Base-by-base conservation (phyloP, 208 protist genomes). In the Porcisia deanei region DNA sequence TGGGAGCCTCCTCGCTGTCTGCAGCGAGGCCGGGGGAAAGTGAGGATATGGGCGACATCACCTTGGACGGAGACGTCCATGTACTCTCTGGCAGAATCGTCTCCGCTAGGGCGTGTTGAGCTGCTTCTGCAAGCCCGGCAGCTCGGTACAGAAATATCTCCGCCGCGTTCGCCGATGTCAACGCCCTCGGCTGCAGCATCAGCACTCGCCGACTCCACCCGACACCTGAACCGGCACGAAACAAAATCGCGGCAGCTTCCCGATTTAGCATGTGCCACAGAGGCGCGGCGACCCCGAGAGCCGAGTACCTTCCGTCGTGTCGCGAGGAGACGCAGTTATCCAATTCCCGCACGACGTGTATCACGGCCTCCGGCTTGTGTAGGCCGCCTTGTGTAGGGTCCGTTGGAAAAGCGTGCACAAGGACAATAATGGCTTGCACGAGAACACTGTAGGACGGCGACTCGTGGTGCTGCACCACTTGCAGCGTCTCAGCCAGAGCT, bases 381-480 rank as follows among this genome's bases (percentile, higher is more conserved):
- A 37, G 7, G 59, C 30, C 71, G n/a, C 43, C 49, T 0, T 37
- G 4, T 1, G 1, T 63, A 9, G 16, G 20, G 61, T 66, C 49
- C 20, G 3, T 55, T 8, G 78, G 73, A 37, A 71, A 78, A n/a
- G 67, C 59, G 53, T 82, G 78, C 52, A 82, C 39, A 52, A 82
- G 59, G 18, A 78, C 45, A 12, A 53, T 47, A 1, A 75, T 14
- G 20, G 78, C 54, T 25, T 77, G 73, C 18, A 78, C 12, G 3
- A 82, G 68, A 0, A 82, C 47, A 12, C 65, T 34, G 60, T 74
- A 78, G 0, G 78, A 69, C 5, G 78, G 78, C 20, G 58, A 63
- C n/a, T 77, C 78, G 61, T 85, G 74, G 52, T 80, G 71, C 45
- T 71, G 43, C 55, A 85, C 22, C 8, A 80, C 80, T 49, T 76